A percentile compares a stretch with the other conserved stretches of the same genome.
Conservation (phyloP, 2,329 filamentous ascomycete species). For the Pseudocercospora fuligena region DNA sequence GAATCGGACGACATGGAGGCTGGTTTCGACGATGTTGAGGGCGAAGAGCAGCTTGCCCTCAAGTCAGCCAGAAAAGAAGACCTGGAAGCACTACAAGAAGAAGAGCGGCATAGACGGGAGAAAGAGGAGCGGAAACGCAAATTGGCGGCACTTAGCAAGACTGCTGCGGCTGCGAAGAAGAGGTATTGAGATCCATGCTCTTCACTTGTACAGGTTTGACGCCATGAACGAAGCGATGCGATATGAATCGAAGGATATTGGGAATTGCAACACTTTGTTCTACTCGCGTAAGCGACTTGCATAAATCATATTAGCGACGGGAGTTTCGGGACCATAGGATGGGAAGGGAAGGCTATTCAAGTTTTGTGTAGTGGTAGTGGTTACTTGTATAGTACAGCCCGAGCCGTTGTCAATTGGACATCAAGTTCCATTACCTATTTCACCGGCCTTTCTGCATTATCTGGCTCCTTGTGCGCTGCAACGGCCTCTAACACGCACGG, state of each 20-base stretch:
- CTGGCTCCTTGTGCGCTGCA: no score
- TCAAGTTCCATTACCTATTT: no score
- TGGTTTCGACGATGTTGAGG: slow-evolving; percentile 73
- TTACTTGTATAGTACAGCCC: not conserved
- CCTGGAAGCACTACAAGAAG: slow-evolving; percentile 65
- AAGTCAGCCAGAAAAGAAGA: slow-evolving; percentile 70
- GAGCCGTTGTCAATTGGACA: not conserved
- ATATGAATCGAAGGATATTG: not conserved
- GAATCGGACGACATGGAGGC: slow-evolving; percentile 66
- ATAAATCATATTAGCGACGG: slow-evolving; percentile 5
- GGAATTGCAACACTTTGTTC: not conserved
- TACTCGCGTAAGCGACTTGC: not conserved
- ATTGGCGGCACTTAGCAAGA: slow-evolving; percentile 42
- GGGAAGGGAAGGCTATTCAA: not conserved
- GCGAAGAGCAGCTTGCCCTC: slow-evolving; percentile 69
- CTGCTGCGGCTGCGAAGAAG: slow-evolving; percentile 40
- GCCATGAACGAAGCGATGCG: slow-evolving; percentile 6
- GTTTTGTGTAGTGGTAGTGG: not conserved
- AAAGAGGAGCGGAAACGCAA: slow-evolving; percentile 60
- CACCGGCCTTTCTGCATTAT: no score
- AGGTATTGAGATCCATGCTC: slow-evolving; percentile 14
- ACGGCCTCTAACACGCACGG: no score
- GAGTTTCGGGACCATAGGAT: not conserved
- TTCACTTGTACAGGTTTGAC: slow-evolving; percentile 1
- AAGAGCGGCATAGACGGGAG: slow-evolving; percentile 64